These are phyloP conservation scores for Pseudogymnoascus sp. DNA, from an alignment of 2,329 filamentous ascomycete genomes.

Conservation along the genomic window DNA sequence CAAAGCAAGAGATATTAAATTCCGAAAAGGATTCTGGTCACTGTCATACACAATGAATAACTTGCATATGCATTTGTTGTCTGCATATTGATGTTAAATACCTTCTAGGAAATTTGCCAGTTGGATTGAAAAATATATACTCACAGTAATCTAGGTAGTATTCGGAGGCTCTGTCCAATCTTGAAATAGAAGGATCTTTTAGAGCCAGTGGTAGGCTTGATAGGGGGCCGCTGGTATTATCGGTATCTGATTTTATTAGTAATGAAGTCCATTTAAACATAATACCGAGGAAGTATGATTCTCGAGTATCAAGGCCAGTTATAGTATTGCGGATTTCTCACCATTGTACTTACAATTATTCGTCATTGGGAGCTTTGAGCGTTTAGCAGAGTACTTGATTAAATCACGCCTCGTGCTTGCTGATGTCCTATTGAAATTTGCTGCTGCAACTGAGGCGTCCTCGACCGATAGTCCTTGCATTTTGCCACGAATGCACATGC, in stretches of 20 bases:
- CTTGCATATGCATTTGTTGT: constrained; percentile 29
- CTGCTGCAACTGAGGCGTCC: background rate
- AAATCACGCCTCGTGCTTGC: background rate
- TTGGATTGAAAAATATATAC: background rate
- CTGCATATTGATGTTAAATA: constrained; percentile 14
- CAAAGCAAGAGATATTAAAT: constrained; percentile 26
- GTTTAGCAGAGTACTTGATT: background rate
- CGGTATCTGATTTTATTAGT: background rate
- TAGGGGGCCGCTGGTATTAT: background rate
- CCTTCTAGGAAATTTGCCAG: background rate
- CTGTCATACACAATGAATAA: constrained; percentile 30
- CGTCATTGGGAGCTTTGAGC: background rate
- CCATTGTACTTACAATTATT: background rate
- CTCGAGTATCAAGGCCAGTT: background rate
- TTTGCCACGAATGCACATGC: constrained; percentile 29
- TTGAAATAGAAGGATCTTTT: background rate
- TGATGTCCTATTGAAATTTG: background rate
- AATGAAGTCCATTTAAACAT: background rate
- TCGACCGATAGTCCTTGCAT: constrained; percentile 3
- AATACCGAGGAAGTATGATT: background rate
- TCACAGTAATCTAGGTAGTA: background rate
- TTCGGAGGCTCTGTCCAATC: background rate
- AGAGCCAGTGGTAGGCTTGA: background rate
- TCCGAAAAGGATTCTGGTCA: constrained; percentile 28
- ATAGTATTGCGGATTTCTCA: background rate